Conservation (phyloP, 768 basidiomycete species). For the Tricholoma terreum region DNA sequence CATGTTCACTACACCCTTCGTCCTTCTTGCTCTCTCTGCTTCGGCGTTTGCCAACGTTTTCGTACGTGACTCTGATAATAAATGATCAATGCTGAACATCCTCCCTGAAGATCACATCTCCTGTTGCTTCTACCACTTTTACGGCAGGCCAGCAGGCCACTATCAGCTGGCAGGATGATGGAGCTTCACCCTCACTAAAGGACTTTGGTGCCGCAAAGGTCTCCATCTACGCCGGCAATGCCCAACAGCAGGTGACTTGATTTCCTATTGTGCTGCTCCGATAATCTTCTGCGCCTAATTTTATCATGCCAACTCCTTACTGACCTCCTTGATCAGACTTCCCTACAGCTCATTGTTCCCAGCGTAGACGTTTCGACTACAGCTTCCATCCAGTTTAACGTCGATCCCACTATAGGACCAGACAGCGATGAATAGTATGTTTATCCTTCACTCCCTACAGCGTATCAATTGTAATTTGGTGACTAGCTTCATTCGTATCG, state of each 20-base stretch:
- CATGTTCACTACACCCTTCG: constrained; percentile 52
- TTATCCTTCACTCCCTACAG: neutral
- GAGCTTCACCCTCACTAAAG: constrained; percentile 42
- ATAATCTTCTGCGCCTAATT: neutral
- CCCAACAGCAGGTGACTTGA: constrained; percentile 52
- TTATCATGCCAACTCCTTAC: neutral
- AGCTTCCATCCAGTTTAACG: constrained; percentile 47
- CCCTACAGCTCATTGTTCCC: constrained; percentile 47
- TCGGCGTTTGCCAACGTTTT: constrained; percentile 56
- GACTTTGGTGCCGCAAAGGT: constrained; percentile 51
- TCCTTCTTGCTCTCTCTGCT: constrained; percentile 50
- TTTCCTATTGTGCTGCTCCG: neutral
- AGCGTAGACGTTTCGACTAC: constrained; percentile 52
- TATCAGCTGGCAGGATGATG: constrained; percentile 61
- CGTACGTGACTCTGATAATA: constrained; percentile 34
- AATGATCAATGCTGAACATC: neutral
- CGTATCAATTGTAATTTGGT: neutral
- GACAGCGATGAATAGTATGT: constrained; percentile 54
- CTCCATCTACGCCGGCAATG: constrained; percentile 63
- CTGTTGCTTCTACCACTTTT: constrained; percentile 43
- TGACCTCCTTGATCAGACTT: constrained; percentile 36
- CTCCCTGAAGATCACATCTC: constrained; percentile 54
- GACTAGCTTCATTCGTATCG: constrained; percentile 73
- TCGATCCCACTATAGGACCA: constrained; percentile 51
- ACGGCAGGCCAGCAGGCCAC: constrained; percentile 47